Conservation (phyloP, 2,329 filamentous ascomycete species). For the Ceratocystis cacaofunesta region DNA sequence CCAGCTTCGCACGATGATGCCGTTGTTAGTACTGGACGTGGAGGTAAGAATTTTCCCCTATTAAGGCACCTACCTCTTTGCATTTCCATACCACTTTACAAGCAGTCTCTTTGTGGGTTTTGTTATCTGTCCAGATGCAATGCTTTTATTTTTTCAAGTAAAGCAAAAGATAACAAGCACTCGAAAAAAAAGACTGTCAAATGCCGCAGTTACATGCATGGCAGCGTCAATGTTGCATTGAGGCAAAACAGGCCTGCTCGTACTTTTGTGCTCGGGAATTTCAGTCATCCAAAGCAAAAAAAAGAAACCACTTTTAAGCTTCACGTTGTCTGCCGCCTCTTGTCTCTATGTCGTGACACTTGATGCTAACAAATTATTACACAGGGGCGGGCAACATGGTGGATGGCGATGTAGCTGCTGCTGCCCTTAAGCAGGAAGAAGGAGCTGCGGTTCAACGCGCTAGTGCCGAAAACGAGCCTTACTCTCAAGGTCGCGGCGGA, state of each 20-base stretch:
- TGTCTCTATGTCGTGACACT: not conserved
- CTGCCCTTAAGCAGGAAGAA: slow-evolving; percentile 35
- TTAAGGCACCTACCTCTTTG: not conserved
- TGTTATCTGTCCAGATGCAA: not conserved
- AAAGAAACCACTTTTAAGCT: not conserved
- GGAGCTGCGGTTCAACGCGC: slow-evolving; percentile 35
- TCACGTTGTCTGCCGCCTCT: not conserved
- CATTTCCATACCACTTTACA: not conserved
- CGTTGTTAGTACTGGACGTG: slow-evolving; percentile 43
- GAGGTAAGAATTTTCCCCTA: slow-evolving; percentile 31
- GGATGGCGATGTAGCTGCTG: slow-evolving; percentile 30
- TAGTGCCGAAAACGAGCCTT: slow-evolving; percentile 35
- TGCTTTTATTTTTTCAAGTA: too few relatives aligned
- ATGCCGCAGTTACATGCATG: not conserved
- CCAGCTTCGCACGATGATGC: slow-evolving; percentile 42
- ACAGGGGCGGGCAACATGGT: slow-evolving; percentile 44
- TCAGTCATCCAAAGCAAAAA: too few relatives aligned
- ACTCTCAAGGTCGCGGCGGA: slow-evolving; percentile 42
- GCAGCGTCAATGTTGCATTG: not conserved
- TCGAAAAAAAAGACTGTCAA: not conserved
- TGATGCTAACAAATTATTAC: not conserved
- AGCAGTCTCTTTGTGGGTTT: not conserved
- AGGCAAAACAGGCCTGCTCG: slow-evolving; percentile 9
- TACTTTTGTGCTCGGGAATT: not conserved
- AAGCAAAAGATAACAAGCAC: not conserved